Base-by-base conservation (phyloP, 108 stramenopile genomes). In the Pseudonitzschia delicatissima region DNA sequence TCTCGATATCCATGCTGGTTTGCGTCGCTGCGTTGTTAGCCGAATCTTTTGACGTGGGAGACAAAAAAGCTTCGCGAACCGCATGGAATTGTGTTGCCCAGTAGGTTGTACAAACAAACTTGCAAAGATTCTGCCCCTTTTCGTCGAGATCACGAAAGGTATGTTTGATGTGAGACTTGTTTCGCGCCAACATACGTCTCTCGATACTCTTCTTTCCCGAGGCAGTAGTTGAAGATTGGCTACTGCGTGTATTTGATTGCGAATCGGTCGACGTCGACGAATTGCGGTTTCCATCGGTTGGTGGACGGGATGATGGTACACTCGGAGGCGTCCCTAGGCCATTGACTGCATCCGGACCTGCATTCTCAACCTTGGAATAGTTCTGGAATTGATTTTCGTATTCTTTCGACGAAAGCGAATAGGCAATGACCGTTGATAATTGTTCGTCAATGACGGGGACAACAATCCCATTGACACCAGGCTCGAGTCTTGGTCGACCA, bases 71-170 rank as follows among this genome's bases (percentile, higher is more conserved):
- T 67, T 91, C 82, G 13, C 96, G 87, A 60, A 97, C 90, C 9
- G 96, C 93, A 68, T 92, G 87, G 68, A 98, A 98, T 67, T 98
- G 97, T n/a, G 89, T 89, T 9, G 96, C 90, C 95, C 96, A 96
- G 73, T 93, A 97, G 2, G 93, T 87, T 20, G 95, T 96, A 72
- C 94, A 95, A 34, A 95, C 82, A 69, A 96, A 98, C 73, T 97
- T 98, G 81, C 94, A 95, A 1, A 90, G 65, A 53, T 82, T 82
- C 50, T 90, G 82, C 5, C 94, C 93, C 65, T 94, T 95, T 48
- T 86, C 88, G 69, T 95, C 94, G 63, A 81, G 82, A 75, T 97
- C 96, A 12, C 91, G 82, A 65, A 97, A 97, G 21, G 91, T 92
- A 65, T 91, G 88, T 66, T 95, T 93, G 66, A 97, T 90, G 67